Evolutionary conservation across 2,329 filamentous ascomycete genomes (phyloP), one percentile per base, ranked within the genome.

Genomic region (Metarhizium robertsii): DNA sequence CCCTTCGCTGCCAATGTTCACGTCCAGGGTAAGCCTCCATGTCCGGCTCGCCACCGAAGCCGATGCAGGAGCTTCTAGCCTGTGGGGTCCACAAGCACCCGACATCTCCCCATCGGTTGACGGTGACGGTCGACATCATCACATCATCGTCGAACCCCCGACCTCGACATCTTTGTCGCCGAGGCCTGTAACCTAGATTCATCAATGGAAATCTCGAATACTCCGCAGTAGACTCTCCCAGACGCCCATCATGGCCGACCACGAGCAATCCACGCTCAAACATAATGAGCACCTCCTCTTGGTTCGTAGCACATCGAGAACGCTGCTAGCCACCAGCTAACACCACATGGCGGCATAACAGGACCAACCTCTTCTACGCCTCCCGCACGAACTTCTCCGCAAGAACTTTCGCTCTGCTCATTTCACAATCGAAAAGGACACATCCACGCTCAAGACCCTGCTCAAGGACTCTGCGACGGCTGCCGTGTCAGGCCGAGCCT

Each of bases 351-450:
- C 8, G 16, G 16, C 14, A 11, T 6, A 48, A 25, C 61, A 92
- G 91, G 94, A 99, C 67, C 92, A 97, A 80, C 88, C 92, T 4
- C 87, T 97, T 61, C 84, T 99, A 62, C 90, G 92, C 38, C 84
- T 97, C 25, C 94, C 94, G 18, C 87, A 92, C 72, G 94, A 97
- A 69, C 87, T 96, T 56, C 85, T 95, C 25, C 87, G 91, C 55
- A 92, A 94, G 70, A 97, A 95, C 74, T 95, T 97, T 74, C 94
- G 95, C 65, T 84, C 86, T 3, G 88, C 88, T 47, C 88, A 91
- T 68, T 85, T 87, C 66, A 77, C 83, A 60, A 82, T 91, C 68
- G 88, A 92, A 67, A 86, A 85, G 67, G 84, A 88, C 62, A 83
- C 81, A 59, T 77, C 79, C 18, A 76, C 77, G 51, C 73, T 90